Evolutionary conservation across 176 grass and related monocot species (phyloP), one percentile per base, ranked within the genome.

Genomic region (Saccharum officinarum): DNA sequence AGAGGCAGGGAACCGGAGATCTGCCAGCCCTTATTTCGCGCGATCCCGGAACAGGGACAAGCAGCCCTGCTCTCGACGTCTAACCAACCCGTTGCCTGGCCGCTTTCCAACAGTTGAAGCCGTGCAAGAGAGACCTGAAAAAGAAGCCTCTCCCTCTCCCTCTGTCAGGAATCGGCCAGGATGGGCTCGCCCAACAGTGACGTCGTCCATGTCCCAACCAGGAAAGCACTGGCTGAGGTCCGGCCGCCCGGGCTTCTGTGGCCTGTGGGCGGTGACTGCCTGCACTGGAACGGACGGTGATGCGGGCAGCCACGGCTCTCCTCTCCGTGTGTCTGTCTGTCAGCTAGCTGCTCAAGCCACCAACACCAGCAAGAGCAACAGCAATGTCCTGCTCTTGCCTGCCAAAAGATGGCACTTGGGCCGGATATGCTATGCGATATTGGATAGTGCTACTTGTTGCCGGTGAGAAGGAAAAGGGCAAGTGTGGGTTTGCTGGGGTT

Each of bases 331-430:
- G 4, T 16, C 0, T 16, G 47, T 65, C 10, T 3, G 54, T 17
- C 47, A 17, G 13, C 47, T 50, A 49, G 3, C 47, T 17, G 47
- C 47, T 50, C 12, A 1, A 15, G 15, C 5, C 2, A 7, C 50
- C 17, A 57, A 9, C 54, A 57, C 54, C 54, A 22, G 54, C 54
- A 57, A 8, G 1, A 20, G 50, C 50, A 20, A 2, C 7, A 57
- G 6, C 7, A 57, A 20, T 57, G 7, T 57, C 28, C 73, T 75
- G 41, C 33, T 22, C 25, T 3, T 37, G 61, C 39, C 7, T 30
- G 16, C 22, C 59, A 22, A 71, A 88, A 88, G 30, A 79, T 55
- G 3, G 11, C 55, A 46, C 71, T 60, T 82, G 78, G 38, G 82
- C 79, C 17, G 17, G 52, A 57, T 57, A 57, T 57, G 52, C 18